Conservation (phyloP, 2,329 filamentous ascomycete species). For the Xylariales sp. region DNA sequence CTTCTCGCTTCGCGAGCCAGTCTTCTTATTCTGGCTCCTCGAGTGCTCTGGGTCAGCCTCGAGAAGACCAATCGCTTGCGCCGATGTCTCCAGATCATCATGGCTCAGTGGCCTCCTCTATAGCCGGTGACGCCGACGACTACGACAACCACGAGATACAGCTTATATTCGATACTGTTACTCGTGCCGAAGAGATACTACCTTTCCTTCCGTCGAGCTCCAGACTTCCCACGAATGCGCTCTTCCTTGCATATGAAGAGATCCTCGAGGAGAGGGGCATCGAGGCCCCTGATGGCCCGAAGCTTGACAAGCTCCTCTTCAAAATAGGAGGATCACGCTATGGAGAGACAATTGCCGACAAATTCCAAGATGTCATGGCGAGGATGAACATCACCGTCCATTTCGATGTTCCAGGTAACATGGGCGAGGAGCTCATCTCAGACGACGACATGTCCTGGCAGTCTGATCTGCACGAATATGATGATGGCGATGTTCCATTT, state of each 20-base stretch:
- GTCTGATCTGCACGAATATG: constrained; percentile 4
- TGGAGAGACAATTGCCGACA: constrained; percentile 56
- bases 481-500: constrained; percentile 9
- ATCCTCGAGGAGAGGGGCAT: constrained; percentile 68
- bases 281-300: constrained; percentile 68
- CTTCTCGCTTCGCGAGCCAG: not conserved
- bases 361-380: constrained; percentile 64
- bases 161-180: constrained; percentile 72
- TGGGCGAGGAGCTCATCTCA: constrained; percentile 20
- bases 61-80: not conserved
- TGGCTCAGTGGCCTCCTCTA: constrained; percentile 8
- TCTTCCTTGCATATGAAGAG: constrained; percentile 77
- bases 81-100: not conserved
- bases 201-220: constrained; percentile 54
- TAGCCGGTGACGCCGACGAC: constrained; percentile 9
- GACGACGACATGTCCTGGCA: constrained; percentile 13
- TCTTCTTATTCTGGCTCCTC: not conserved
- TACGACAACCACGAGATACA: constrained; percentile 59
- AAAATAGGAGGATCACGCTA: constrained; percentile 66
- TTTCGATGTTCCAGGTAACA: constrained; percentile 36
- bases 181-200: constrained; percentile 62
- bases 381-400: constrained; percentile 71
- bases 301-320: constrained; percentile 74
- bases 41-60: not conserved
- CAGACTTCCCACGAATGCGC: constrained; percentile 66